Evolutionary conservation across 148 eudicot species (phyloP).

Genomic region (Rhododendron molle): DNA sequence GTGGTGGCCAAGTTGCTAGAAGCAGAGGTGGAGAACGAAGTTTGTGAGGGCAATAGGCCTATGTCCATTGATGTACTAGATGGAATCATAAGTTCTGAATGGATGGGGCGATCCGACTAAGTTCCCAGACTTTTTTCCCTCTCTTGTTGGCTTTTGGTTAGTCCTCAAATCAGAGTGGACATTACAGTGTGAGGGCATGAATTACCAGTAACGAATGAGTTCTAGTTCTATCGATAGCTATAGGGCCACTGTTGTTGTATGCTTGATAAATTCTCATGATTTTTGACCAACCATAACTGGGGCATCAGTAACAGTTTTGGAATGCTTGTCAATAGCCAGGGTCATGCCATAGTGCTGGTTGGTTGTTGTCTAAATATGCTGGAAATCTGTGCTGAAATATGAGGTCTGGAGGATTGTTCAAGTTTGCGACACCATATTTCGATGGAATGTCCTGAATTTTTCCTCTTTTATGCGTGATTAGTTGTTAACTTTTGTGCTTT

Average conservation of each 20-base stretch:
- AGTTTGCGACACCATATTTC: neutral
- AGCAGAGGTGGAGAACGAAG: neutral
- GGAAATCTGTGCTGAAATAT: neutral
- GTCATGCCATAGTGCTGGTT: neutral
- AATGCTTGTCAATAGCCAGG: neutral
- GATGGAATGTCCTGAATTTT: neutral
- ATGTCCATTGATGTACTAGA: neutral
- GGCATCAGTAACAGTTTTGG: neutral
- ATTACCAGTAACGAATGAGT: neutral
- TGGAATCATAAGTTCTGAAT: neutral
- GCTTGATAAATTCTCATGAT: neutral
- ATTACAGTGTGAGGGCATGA: neutral
- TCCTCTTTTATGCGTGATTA: neutral
- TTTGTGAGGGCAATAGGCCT: neutral
- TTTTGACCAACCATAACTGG: neutral
- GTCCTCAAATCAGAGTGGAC: neutral
- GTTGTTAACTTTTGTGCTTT: neutral
- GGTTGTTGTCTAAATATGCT: neutral
- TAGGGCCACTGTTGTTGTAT: neutral
- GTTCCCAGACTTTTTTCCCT: neutral
- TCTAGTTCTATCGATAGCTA: neutral
- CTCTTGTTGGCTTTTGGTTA: neutral
- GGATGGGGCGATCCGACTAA: neutral
- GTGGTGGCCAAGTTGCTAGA: neutral
- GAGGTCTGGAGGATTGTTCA: neutral